These are phyloP conservation scores for Peltaster fructicola DNA, from an alignment of 2,329 filamentous ascomycete genomes.

Conservation along the genomic window DNA sequence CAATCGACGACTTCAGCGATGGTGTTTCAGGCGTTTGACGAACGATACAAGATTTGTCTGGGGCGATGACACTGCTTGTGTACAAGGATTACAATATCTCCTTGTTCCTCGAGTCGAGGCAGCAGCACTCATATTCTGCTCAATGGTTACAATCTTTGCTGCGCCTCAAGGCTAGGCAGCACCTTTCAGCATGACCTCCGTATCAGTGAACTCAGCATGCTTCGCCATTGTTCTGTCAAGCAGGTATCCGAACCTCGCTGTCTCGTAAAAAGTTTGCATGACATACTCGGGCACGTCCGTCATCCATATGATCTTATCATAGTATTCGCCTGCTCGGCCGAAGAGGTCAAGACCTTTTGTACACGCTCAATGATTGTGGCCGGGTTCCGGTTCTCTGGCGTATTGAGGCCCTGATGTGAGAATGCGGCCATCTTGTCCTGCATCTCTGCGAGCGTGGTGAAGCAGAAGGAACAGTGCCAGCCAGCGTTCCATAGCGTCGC, in stretches of 20 bases:
- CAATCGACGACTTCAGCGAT: no score
- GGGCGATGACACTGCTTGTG: no score
- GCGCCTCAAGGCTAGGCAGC: no score
- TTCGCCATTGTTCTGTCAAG: conserved; percentile 23
- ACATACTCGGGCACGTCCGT: conserved; percentile 36
- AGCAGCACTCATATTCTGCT: no score
- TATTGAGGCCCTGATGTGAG: conserved; percentile 38
- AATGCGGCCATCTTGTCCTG: conserved; percentile 39
- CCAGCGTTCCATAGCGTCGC: conserved; percentile 31
- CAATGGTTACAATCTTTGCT: no score
- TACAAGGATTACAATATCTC: no score
- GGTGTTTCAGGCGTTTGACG: no score
- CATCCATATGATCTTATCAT: conserved; percentile 34
- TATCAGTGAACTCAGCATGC: conserved; percentile 21
- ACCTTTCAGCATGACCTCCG: no score
- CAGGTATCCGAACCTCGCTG: conserved; percentile 21
- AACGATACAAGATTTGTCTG: no score
- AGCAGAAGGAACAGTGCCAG: conserved; percentile 48
- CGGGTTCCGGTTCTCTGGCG: conserved; percentile 29
- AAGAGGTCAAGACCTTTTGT: conserved; percentile 37
- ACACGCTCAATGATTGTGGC: conserved; percentile 35
- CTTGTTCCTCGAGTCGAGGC: no score
- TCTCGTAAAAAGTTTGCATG: conserved; percentile 11
- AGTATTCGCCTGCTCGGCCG: conserved; percentile 31
- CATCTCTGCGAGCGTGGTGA: conserved; percentile 38